phyloP scores from a whole-genome alignment of 495 filamentous ascomycete species.

The Xylaria scruposa region DNA sequence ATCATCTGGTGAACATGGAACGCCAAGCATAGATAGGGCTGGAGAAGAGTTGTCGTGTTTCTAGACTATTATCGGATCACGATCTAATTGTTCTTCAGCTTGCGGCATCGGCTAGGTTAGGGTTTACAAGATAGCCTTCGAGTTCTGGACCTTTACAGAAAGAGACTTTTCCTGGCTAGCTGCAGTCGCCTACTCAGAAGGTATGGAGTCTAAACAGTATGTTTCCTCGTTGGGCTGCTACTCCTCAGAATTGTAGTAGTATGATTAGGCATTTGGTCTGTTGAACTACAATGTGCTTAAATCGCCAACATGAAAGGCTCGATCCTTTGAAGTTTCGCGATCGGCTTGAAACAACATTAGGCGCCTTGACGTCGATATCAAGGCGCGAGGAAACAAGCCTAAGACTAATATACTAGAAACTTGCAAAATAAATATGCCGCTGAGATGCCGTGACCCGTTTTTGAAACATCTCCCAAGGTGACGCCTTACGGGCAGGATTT shows the following conservation, averaged over 20 bases:
- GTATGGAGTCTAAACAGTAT: not conserved
- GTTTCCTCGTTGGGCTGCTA: not conserved
- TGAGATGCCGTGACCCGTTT: not conserved
- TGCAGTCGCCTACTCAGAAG: not conserved
- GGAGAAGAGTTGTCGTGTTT: not conserved
- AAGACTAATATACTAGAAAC: not conserved
- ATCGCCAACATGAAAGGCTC: not conserved
- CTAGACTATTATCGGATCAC: not conserved
- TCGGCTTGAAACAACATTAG: conserved; percentile 12
- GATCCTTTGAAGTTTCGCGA: not conserved
- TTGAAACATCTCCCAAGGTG: conserved; percentile 3
- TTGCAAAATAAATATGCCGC: not conserved
- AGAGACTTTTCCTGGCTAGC: not conserved
- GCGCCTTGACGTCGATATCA: conserved; percentile 3
- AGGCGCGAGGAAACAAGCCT: conserved; percentile 5
- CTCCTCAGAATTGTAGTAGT: not conserved
- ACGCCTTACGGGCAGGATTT: not conserved
- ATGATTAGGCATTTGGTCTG: not conserved
- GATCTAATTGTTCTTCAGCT: not conserved
- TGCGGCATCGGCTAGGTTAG: not conserved
- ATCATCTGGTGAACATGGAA: not conserved
- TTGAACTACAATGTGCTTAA: not conserved
- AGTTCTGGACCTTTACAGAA: not conserved
- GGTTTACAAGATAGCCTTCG: not conserved
- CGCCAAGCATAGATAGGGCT: not conserved